Percentiles rank a stretch among this genome's conserved stretches.
phyloP scores from a whole-genome alignment of 1,284 basidiomycete species.

The Pulveroboletus sp. region DNA sequence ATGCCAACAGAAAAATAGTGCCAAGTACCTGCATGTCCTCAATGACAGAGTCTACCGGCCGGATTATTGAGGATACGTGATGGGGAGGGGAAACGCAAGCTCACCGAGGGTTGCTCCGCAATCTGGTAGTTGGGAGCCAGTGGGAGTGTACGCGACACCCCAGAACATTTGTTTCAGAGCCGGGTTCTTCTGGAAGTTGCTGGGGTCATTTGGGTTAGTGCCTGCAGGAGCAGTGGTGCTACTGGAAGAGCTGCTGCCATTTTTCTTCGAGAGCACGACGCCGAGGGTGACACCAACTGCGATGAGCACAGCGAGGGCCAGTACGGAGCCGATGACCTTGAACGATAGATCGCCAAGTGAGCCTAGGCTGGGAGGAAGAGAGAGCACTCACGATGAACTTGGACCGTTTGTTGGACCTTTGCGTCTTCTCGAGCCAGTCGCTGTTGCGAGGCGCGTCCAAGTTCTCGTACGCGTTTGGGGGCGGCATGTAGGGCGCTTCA shows the following conservation, averaged over 20 bases:
- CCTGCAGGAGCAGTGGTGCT: conserved; percentile 28
- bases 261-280: conserved; percentile 34
- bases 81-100: conserved; percentile 12
- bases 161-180: conserved; percentile 63
- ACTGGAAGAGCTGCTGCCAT: not conserved
- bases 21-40: conserved; percentile 47
- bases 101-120: conserved; percentile 48
- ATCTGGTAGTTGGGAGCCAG: conserved; percentile 46
- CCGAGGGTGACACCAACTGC: conserved; percentile 30
- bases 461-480: conserved; percentile 24
- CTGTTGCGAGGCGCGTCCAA: conserved; percentile 27
- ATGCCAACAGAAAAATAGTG: not conserved
- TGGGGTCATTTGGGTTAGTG: conserved; percentile 56
- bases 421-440: conserved; percentile 32
- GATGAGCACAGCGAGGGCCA: conserved; percentile 28
- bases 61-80: conserved; percentile 1
- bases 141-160: conserved; percentile 73
- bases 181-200: conserved; percentile 58
- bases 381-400: conserved; percentile 30
- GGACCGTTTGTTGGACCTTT: conserved; percentile 29
- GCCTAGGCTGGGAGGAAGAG: not conserved
- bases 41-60: conserved; percentile 38
- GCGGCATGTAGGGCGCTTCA: conserved; percentile 29
- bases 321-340: conserved; percentile 34
- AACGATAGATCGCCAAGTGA: not conserved